These are phyloP conservation scores for Lasiosphaeris hirsuta DNA, from an alignment of 495 filamentous ascomycete genomes.

Conservation along the genomic window DNA sequence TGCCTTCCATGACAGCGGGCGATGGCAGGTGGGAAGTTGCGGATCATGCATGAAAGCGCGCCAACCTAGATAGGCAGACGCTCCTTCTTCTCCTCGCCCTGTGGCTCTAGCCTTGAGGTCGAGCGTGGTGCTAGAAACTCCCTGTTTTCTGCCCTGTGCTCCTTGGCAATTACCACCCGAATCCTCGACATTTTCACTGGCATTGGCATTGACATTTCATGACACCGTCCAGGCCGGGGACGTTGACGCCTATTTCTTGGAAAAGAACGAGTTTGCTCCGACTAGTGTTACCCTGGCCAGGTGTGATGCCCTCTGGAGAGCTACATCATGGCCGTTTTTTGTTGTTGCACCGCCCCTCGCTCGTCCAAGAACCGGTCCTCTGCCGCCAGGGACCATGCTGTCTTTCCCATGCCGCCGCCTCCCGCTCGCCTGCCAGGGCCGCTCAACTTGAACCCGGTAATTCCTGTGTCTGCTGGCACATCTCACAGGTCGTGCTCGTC, in stretches of 20 bases:
- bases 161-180: slow-evolving; percentile 9
- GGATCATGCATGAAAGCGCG: too few relatives aligned
- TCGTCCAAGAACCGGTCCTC: slow-evolving; percentile 27
- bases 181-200: slow-evolving; percentile 11
- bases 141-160: neutral
- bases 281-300: slow-evolving; percentile 6
- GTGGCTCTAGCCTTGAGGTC: too few relatives aligned
- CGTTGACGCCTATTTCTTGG: slow-evolving; percentile 14
- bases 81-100: neutral
- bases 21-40: too few relatives aligned
- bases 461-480: neutral
- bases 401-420: slow-evolving; percentile 19
- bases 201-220: slow-evolving; percentile 14
- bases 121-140: too few relatives aligned
- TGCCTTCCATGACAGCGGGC: too few relatives aligned
- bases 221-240: slow-evolving; percentile 7
- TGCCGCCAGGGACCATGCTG: slow-evolving; percentile 14
- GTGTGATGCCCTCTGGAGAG: slow-evolving; percentile 4
- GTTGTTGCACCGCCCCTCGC: slow-evolving; percentile 35
- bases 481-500: slow-evolving; percentile 15
- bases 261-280: slow-evolving; percentile 4
- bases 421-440: slow-evolving; percentile 24
- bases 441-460: slow-evolving; percentile 22
- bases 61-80: too few relatives aligned
- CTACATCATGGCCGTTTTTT: slow-evolving; percentile 38